Conservation (phyloP, 2,329 filamentous ascomycete species). For the Xylariaceae sp. region DNA sequence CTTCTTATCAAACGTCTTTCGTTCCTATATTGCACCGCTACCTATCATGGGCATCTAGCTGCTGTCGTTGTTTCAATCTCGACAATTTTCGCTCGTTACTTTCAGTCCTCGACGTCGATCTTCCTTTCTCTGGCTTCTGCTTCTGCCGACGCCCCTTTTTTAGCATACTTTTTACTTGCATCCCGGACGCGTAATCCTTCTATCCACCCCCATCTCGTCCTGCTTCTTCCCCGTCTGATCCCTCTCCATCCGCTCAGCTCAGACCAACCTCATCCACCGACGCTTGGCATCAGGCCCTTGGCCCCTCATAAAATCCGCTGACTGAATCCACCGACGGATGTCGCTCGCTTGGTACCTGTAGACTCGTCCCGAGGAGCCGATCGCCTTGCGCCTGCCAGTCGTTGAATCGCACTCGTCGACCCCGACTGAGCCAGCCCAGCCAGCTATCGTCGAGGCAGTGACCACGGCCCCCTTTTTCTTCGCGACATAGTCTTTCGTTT, state of each 20-base stretch:
- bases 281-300: background rate
- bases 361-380: background rate
- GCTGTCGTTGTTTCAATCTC: constrained; percentile 3
- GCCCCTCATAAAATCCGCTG: background rate
- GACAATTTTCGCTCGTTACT: constrained; percentile 17
- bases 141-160: constrained; percentile 9
- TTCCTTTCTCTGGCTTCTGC: constrained; percentile 17
- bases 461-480: background rate
- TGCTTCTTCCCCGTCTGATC: too few relatives aligned
- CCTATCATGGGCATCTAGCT: constrained; percentile 5
- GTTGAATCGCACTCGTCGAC: background rate
- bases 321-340: constrained; percentile 5
- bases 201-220: background rate
- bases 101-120: background rate
- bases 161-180: constrained; percentile 15
- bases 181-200: constrained; percentile 17
- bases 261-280: background rate
- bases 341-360: constrained; percentile 5
- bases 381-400: background rate
- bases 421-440: background rate
- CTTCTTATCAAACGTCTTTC: constrained; percentile 9
- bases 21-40: constrained; percentile 6
- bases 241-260: background rate
- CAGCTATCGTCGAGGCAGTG: background rate
- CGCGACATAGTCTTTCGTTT: background rate